These are phyloP conservation scores for Chlamydomonas incerta DNA, from an alignment of 139 green algal species.

Conservation along the genomic window DNA sequence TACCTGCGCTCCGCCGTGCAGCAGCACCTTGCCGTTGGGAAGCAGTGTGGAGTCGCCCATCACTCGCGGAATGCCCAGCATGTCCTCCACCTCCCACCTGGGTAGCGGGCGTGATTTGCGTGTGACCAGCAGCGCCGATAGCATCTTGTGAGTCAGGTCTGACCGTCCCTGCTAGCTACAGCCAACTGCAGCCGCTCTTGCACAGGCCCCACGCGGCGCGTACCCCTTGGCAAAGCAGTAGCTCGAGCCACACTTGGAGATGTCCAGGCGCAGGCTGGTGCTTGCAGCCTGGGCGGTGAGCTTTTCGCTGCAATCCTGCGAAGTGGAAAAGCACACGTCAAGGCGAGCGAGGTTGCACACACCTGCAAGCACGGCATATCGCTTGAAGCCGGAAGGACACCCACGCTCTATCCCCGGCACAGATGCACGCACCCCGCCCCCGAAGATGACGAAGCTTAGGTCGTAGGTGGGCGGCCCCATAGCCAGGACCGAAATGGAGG, in stretches of 20 bases:
- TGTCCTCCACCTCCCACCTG: neutral
- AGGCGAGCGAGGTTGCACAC: no score
- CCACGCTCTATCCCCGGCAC: no score
- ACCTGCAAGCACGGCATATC: no score
- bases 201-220: no score
- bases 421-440: neutral
- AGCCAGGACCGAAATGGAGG: neutral
- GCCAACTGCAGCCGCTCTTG: no score
- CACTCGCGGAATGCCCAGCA: slow-evolving; percentile 5
- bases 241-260: neutral
- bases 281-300: neutral
- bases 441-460: neutral
- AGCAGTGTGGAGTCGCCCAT: slow-evolving; percentile 1
- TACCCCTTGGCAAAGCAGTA: no score
- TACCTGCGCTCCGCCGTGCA: neutral
- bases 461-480: neutral
- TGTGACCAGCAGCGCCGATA: no score
- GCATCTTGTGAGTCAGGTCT: no score
- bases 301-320: neutral
- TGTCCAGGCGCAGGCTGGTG: neutral
- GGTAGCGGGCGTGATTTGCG: neutral
- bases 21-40: slow-evolving; percentile 8
- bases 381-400: no score
- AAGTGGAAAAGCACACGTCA: no score
- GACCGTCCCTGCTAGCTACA: no score